Base-by-base conservation (phyloP, 148 eudicot genomes). In the Arctostaphylos glauca region DNA sequence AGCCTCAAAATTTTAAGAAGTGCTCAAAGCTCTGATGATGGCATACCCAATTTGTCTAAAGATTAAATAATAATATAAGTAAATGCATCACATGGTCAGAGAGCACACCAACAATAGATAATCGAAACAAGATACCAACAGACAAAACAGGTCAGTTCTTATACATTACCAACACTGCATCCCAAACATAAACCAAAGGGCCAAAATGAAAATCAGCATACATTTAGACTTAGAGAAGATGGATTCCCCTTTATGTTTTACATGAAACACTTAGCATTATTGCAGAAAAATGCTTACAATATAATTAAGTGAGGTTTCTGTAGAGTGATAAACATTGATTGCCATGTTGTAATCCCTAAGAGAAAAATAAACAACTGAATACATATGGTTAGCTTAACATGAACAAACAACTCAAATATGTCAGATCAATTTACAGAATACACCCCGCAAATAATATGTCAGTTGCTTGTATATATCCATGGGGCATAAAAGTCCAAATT, bases 351-450 rank as follows among this genome's bases (percentile, higher is more conserved):
- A 31, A 38, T 23, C 48, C n/a, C 59, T 8, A 4, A 50, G 52
- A 76, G 55, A 52, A 10, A 77, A 21, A 23, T 9, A 16, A 16
- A 41, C 9, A 48, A 80, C 52, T 13, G 19, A 48, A 74, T 74
- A 74, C 3, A n/a, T 5, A 49, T 2, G 14, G 3, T 21, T 15
- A 48, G 54, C 9, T 19, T 47, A 3, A 44, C n/a, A 70, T 48
- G 54, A 74, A 48, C 84, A 64, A 50, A 21, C 15, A 77, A 21
- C 55, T 68, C 81, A 76, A 50, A 41, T 49, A 54, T 58, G 3
- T 0, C 43, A 5, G 55, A 19, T 18, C 8, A 9, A 82, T 6
- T 31, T 1, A 13, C 4, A 23, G 5, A 44, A 68, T 49, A 53
- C 55, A 15, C 79, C 46, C 46, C 16, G 41, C 43, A 76, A n/a